A percentile compares a stretch with the other conserved stretches of the same genome.
phyloP scores from a whole-genome alignment of 2,329 filamentous ascomycete species.

The Colletotrichum karsti region DNA sequence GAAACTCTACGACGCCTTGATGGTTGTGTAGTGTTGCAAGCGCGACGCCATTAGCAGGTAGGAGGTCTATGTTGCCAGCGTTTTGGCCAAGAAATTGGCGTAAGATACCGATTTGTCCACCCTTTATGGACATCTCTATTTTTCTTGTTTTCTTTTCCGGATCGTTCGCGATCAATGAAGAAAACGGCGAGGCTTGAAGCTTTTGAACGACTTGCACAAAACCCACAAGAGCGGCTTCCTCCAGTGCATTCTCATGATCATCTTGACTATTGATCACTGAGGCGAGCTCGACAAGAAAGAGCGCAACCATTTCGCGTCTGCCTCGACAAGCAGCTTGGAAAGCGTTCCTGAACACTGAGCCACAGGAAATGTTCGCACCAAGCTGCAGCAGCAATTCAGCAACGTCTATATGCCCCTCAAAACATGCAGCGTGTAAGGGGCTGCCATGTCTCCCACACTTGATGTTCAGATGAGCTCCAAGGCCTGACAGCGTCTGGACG shows the following conservation, averaged over 20 bases:
- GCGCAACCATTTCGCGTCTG: neutral
- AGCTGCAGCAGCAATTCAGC: neutral
- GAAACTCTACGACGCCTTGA: neutral
- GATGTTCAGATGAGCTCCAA: neutral
- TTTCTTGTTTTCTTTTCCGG: neutral
- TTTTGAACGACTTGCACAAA: neutral
- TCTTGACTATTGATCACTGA: neutral
- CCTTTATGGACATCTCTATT: neutral
- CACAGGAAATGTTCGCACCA: neutral
- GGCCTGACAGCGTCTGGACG: fast-evolving
- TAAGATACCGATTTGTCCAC: neutral
- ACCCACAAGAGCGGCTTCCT: neutral
- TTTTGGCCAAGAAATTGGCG: neutral
- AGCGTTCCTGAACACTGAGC: neutral
- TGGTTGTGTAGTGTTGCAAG: neutral
- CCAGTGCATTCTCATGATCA: neutral
- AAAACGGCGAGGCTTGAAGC: too few species aligned
- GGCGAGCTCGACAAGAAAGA: neutral
- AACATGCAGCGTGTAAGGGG: neutral
- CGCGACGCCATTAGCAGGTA: neutral
- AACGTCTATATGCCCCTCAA: neutral
- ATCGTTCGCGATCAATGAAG: too few species aligned
- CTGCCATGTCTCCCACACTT: neutral
- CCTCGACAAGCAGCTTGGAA: neutral
- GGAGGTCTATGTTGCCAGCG: fast-evolving